phyloP scores from a whole-genome alignment of 2,329 filamentous ascomycete genomes.

The Juglanconis sp. region DNA sequence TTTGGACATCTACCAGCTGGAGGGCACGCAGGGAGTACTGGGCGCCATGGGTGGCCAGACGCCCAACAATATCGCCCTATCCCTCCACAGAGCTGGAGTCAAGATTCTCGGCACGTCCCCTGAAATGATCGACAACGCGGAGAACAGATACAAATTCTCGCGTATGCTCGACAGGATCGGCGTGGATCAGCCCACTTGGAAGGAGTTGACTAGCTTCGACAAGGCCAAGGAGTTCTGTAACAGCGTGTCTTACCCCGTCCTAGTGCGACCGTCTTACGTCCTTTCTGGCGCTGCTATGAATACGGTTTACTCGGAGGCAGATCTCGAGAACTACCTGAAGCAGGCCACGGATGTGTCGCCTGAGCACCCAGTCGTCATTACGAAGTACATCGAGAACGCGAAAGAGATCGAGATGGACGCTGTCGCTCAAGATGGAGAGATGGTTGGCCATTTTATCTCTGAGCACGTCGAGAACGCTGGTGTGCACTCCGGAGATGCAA shows the following conservation, averaged over 20 bases:
- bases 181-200: constrained; percentile 97
- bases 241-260: constrained; percentile 85
- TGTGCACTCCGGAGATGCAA: constrained; percentile 97
- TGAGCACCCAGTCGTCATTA: constrained; percentile 96
- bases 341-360: constrained; percentile 92
- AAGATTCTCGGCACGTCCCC: constrained; percentile 93
- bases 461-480: constrained; percentile 99
- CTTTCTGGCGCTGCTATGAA: constrained; percentile 98
- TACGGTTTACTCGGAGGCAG: constrained; percentile 94
- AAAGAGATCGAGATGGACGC: constrained; percentile 99
- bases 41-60: constrained; percentile 97
- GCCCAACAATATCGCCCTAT: constrained; percentile 94
- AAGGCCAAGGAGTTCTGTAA: constrained; percentile 86
- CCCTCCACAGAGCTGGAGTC: constrained; percentile 82
- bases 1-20: constrained; percentile 88
- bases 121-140: constrained; percentile 97
- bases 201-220: constrained; percentile 91
- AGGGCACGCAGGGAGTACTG: constrained; percentile 78
- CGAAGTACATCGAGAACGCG: constrained; percentile 98
- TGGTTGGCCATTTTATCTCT: constrained; percentile 94
- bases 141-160: constrained; percentile 98
- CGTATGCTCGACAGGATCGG: constrained; percentile 93
- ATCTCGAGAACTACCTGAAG: constrained; percentile 81
- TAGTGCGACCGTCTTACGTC: constrained; percentile 95
- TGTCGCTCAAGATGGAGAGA: constrained; percentile 82